Percentiles rank a stretch among this genome's conserved stretches.
Conservation (phyloP, 179 eudicot genomes). For the Spinacia oleracea region DNA sequence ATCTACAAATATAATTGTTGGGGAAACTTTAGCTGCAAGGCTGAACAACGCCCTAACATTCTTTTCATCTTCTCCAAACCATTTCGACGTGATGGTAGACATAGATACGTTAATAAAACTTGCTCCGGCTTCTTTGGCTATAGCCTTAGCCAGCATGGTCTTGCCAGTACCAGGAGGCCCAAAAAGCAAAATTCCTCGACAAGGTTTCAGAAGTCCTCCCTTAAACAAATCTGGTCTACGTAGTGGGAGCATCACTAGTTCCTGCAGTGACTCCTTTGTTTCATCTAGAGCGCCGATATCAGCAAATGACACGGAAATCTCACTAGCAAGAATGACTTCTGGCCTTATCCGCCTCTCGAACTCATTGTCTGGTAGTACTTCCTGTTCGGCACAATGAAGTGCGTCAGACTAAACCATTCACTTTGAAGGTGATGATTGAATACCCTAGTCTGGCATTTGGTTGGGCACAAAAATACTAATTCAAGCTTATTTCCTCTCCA, state of each 20-base stretch:
- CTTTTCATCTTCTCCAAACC: conserved; percentile 95
- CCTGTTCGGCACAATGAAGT: conserved; percentile 31
- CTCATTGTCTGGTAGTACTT: conserved; percentile 58
- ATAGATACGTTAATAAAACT: conserved; percentile 68
- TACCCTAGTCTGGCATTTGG: not conserved
- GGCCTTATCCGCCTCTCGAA: conserved; percentile 62
- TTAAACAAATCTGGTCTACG: conserved; percentile 59
- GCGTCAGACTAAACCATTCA: not conserved
- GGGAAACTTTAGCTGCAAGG: conserved; percentile 88
- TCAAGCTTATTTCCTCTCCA: not conserved
- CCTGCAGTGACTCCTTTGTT: conserved; percentile 56
- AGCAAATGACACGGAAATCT: conserved; percentile 58
- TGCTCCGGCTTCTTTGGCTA: conserved; percentile 73
- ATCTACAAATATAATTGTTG: conserved; percentile 79
- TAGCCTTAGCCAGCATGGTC: conserved; percentile 72
- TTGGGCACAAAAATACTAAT: not conserved
- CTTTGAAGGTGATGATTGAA: not conserved
- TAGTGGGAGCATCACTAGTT: conserved; percentile 68
- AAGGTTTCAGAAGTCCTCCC: conserved; percentile 62
- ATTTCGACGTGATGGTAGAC: conserved; percentile 70
- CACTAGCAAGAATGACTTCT: conserved; percentile 60
- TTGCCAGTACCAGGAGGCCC: conserved; percentile 76
- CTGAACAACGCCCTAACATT: conserved; percentile 80
- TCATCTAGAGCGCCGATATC: conserved; percentile 66
- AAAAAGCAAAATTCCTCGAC: conserved; percentile 61